Conservation (phyloP, 495 filamentous ascomycete species). For the Podospora bellae-mahoneyi region DNA sequence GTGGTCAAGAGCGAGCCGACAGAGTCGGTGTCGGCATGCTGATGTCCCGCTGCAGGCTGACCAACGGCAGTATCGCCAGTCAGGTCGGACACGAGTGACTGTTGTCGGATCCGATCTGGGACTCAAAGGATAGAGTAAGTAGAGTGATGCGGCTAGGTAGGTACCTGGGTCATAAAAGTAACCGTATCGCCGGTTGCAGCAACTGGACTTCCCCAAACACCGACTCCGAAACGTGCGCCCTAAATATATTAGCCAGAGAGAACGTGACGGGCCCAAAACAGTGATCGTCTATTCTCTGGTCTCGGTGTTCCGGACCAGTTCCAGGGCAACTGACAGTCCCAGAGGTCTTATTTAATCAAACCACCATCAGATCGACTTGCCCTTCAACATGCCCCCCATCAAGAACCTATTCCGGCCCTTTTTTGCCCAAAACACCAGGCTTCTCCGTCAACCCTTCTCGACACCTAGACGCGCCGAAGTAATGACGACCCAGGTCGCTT, state of each 20-base stretch:
- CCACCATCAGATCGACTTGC: neutral
- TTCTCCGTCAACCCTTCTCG: neutral
- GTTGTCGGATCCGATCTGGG: neutral
- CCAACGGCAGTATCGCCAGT: neutral
- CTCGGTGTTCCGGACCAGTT: conserved; percentile 31
- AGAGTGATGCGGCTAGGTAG: neutral
- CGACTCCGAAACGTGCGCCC: conserved; percentile 23
- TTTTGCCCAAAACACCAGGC: conserved; percentile 2
- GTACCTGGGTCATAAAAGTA: neutral
- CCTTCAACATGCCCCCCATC: conserved; percentile 19
- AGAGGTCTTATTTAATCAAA: neutral
- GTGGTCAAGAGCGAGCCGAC: neutral
- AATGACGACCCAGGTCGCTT: conserved; percentile 30
- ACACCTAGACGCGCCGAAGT: conserved; percentile 17
- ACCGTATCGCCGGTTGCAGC: conserved; percentile 2
- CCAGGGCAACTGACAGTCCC: neutral
- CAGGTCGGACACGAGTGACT: neutral
- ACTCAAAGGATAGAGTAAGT: neutral
- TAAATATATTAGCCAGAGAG: conserved; percentile 21
- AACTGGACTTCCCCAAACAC: conserved; percentile 35
- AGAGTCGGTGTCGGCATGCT: neutral
- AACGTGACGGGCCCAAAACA: neutral
- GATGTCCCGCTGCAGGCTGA: too few relatives aligned
- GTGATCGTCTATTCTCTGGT: conserved; percentile 4
- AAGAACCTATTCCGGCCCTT: conserved; percentile 11